These are phyloP conservation scores for Leptographium flavum DNA, from an alignment of 2,329 filamentous ascomycete genomes.

Conservation along the genomic window DNA sequence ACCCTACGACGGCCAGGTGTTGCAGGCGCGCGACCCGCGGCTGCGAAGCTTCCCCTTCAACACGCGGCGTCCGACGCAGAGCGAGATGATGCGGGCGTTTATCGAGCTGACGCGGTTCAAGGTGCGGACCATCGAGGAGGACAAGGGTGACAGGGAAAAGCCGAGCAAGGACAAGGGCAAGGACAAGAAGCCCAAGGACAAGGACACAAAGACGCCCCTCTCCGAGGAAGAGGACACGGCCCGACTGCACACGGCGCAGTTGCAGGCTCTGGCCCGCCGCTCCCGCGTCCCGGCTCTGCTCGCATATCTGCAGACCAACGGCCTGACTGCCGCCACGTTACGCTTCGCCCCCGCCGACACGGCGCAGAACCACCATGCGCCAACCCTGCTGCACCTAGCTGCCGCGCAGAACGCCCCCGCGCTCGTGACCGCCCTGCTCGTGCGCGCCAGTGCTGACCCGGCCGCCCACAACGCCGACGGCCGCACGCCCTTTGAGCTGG, in stretches of 20 bases:
- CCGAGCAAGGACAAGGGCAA: slow-evolving; percentile 41
- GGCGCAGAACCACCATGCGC: slow-evolving; percentile 50
- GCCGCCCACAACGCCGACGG: slow-evolving; percentile 56
- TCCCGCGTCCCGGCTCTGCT: slow-evolving; percentile 81
- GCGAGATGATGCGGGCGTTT: slow-evolving; percentile 86
- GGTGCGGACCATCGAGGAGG: slow-evolving; percentile 32
- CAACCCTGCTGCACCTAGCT: slow-evolving; percentile 75
- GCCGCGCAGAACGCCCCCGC: slow-evolving; percentile 67
- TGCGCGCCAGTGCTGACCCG: slow-evolving; percentile 63
- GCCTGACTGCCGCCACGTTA: slow-evolving; percentile 51
- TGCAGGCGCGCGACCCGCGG: slow-evolving; percentile 64
- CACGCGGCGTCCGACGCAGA: slow-evolving; percentile 81
- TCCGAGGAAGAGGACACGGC: slow-evolving; percentile 70
- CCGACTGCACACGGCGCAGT: slow-evolving; percentile 71
- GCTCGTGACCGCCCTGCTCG: slow-evolving; percentile 62
- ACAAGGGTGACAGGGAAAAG: slow-evolving; percentile 20
- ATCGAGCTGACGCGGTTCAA: slow-evolving; percentile 89
- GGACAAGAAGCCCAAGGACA: slow-evolving; percentile 23
- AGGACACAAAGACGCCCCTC: not conserved
- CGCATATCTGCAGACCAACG: slow-evolving; percentile 68
- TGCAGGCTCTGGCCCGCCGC: slow-evolving; percentile 75
- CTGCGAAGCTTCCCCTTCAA: slow-evolving; percentile 86
- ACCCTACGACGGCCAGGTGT: slow-evolving; percentile 76
- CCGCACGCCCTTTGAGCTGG: slow-evolving; percentile 76
- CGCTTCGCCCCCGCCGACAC: slow-evolving; percentile 57